Conservation (phyloP, 116 monocot species). For the Thalassia testudinum region DNA sequence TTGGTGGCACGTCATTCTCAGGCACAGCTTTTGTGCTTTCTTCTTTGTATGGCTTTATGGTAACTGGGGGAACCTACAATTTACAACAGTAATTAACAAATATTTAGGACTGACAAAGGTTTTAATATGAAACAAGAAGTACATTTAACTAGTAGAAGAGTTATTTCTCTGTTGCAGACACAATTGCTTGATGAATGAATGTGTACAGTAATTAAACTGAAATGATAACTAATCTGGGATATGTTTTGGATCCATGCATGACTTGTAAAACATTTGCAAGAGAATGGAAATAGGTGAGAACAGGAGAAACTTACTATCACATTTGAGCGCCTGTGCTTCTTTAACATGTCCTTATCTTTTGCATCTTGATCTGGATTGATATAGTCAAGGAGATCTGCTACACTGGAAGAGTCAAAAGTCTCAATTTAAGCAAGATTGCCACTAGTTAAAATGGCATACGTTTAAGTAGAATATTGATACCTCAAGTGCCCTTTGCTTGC, state of each 20-base stretch:
- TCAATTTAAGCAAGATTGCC: constrained; percentile 11
- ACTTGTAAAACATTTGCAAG: not conserved
- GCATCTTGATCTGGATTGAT: constrained; percentile 81
- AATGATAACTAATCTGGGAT: no score
- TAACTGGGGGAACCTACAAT: constrained; percentile 20
- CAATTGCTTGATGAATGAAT: no score
- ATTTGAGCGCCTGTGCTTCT: constrained; percentile 46
- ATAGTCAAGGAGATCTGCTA: constrained; percentile 96
- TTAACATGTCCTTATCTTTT: constrained; percentile 52
- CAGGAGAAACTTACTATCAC: constrained; percentile 25
- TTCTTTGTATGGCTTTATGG: constrained; percentile 23
- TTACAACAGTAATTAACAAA: not conserved
- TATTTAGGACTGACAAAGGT: no score
- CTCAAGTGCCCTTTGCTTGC: constrained; percentile 97
- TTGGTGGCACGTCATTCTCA: constrained; percentile 13
- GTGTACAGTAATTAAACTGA: no score
- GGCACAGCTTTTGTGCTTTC: constrained; percentile 4
- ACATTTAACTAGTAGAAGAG: no score
- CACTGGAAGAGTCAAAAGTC: constrained; percentile 49
- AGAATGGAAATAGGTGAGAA: not conserved
- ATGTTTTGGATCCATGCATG: no score
- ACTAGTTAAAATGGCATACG: not conserved
- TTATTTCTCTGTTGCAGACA: no score
- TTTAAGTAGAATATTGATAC: constrained; percentile 20
- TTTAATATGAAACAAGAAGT: no score